These are phyloP conservation scores for Xylaria sp. DNA, from an alignment of 2,329 filamentous ascomycete species.

Conservation along the genomic window DNA sequence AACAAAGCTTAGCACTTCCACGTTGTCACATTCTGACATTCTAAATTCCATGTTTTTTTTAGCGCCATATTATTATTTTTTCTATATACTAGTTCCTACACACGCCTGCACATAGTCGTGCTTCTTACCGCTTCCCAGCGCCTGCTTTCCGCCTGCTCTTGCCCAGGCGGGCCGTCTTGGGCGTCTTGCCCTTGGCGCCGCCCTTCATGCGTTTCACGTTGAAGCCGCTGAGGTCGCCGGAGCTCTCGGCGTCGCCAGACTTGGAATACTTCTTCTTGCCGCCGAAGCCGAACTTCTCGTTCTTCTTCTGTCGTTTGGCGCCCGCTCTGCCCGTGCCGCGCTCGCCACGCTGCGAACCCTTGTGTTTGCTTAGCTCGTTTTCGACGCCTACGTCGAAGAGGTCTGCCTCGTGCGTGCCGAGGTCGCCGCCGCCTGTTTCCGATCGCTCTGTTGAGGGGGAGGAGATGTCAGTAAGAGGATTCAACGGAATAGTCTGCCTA, in stretches of 20 bases:
- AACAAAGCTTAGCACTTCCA: not conserved
- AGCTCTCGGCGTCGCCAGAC: constrained; percentile 88
- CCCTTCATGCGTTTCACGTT: constrained; percentile 87
- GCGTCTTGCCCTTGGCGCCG: constrained; percentile 51
- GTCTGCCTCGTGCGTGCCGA: constrained; percentile 81
- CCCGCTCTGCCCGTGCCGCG: constrained; percentile 59
- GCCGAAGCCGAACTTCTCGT: constrained; percentile 93
- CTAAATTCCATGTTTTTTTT: constrained; percentile 1
- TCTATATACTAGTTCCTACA: constrained; percentile 17
- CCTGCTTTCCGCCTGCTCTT: constrained; percentile 64
- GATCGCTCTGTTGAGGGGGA: constrained; percentile 77
- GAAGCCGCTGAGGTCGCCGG: constrained; percentile 83
- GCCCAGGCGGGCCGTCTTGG: constrained; percentile 59
- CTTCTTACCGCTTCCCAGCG: constrained; percentile 51
- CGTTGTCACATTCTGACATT: too few relatives aligned
- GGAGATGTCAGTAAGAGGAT: constrained; percentile 29
- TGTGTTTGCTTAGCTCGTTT: constrained; percentile 65
- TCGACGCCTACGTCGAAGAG: constrained; percentile 93
- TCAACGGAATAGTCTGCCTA: not conserved
- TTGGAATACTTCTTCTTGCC: constrained; percentile 94
- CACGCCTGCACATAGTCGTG: not conserved
- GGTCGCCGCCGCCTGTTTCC: constrained; percentile 68
- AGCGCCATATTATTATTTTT: constrained; percentile 23
- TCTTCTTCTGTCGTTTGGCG: constrained; percentile 89
- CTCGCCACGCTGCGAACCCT: constrained; percentile 54